phyloP scores from a whole-genome alignment of 805 yeast genomes.

The Lipomyces anomalus region DNA sequence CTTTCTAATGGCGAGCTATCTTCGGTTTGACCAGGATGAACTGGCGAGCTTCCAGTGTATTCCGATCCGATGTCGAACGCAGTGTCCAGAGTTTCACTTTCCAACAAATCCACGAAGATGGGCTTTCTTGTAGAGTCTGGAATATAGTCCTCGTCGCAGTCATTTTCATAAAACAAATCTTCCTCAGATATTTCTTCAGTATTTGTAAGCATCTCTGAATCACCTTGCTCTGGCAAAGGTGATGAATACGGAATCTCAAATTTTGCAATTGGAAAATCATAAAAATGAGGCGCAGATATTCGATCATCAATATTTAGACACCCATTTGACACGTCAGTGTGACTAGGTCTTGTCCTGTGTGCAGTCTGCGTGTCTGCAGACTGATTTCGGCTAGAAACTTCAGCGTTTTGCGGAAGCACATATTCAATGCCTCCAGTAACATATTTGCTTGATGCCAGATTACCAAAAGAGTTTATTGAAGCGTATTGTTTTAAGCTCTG shows the following conservation, averaged over 20 bases:
- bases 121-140: background rate
- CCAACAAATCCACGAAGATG: background rate
- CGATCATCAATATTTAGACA: too few relatives aligned
- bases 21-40: constrained; percentile 1
- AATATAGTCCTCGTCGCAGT: constrained; percentile 1
- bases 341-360: background rate
- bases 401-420: background rate
- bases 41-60: constrained; percentile 10
- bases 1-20: background rate
- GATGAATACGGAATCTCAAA: too few relatives aligned
- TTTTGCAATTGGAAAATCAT: background rate
- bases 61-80: constrained; percentile 8
- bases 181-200: background rate
- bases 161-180: background rate
- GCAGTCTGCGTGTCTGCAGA: background rate
- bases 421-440: too few relatives aligned
- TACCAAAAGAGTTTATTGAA: too few relatives aligned
- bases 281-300: background rate
- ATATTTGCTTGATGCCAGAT: too few relatives aligned
- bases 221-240: too few relatives aligned
- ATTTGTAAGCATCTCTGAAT: background rate
- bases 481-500: constrained; percentile 1
- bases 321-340: too few relatives aligned
- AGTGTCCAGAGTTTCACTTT: constrained; percentile 1
- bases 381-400: background rate